A percentile compares a stretch with the other conserved stretches of the same genome.
phyloP scores from a whole-genome alignment of 768 basidiomycete genomes.

The Fomitopsis serialis region DNA sequence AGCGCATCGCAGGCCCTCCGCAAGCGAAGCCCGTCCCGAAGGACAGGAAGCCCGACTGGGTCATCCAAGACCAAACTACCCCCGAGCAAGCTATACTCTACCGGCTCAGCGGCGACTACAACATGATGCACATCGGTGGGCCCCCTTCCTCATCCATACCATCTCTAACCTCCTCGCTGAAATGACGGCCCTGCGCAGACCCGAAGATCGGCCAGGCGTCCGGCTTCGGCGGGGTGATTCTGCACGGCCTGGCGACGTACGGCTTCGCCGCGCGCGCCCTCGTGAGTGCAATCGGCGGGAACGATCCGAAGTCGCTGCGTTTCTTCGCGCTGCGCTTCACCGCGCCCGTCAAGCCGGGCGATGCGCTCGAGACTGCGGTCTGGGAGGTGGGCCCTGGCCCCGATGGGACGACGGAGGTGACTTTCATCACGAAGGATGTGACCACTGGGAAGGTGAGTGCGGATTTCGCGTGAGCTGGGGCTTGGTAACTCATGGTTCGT shows the following conservation, averaged over 20 bases:
- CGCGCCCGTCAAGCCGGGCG: conserved; percentile 78
- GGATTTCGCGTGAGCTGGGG: neutral
- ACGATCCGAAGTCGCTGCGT: conserved; percentile 56
- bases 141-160: neutral
- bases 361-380: conserved; percentile 68
- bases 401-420: conserved; percentile 30
- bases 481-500: no score
- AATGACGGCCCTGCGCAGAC: conserved; percentile 58
- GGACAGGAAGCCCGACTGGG: conserved; percentile 34
- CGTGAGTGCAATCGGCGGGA: conserved; percentile 54
- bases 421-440: conserved; percentile 34
- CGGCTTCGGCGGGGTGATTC: conserved; percentile 81
- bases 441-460: conserved; percentile 33
- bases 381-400: conserved; percentile 66
- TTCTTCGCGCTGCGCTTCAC: conserved; percentile 76
- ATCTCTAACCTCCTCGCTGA: conserved; percentile 41
- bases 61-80: conserved; percentile 33
- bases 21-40: conserved; percentile 31
- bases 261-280: conserved; percentile 80
- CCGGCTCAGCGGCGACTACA: conserved; percentile 48
- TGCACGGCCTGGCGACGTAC: conserved; percentile 79
- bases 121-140: conserved; percentile 44
- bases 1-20: conserved; percentile 32
- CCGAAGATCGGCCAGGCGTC: conserved; percentile 63
- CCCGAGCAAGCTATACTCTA: conserved; percentile 41